Evolutionary conservation across 2,329 filamentous ascomycete genomes (phyloP).

Genomic region (Pestalotiopsis sp.): DNA sequence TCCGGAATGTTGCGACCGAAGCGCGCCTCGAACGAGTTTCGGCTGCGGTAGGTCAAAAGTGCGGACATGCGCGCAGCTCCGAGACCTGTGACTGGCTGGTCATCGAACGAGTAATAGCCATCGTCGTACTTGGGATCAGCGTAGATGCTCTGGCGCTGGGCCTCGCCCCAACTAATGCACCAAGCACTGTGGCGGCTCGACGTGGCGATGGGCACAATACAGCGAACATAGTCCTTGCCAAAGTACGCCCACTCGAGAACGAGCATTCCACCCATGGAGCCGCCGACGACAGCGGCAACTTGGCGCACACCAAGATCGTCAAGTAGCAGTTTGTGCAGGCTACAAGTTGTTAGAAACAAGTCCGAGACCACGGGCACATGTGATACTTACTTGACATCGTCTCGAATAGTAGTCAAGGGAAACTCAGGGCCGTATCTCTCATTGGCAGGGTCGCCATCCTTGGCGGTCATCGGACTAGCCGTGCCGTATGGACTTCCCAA

Average conservation of each 20-base stretch:
- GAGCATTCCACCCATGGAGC: slow-evolving; percentile 86
- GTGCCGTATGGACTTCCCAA: slow-evolving; percentile 83
- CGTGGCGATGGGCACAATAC: slow-evolving; percentile 80
- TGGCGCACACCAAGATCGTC: slow-evolving; percentile 80
- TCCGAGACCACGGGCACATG: neutral
- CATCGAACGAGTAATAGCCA: slow-evolving; percentile 86
- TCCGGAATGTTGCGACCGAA: slow-evolving; percentile 94
- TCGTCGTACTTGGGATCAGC: slow-evolving; percentile 98
- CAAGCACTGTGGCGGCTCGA: slow-evolving; percentile 84
- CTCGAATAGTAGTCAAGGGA: slow-evolving; percentile 88
- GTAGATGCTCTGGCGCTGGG: slow-evolving; percentile 91
- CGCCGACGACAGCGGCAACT: slow-evolving; percentile 77
- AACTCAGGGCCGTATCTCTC: slow-evolving; percentile 93
- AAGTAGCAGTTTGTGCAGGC: slow-evolving; percentile 76
- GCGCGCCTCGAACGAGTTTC: slow-evolving; percentile 93
- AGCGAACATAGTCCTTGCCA: slow-evolving; percentile 80
- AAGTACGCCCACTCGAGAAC: slow-evolving; percentile 92
- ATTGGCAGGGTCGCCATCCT: slow-evolving; percentile 73
- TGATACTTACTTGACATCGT: slow-evolving; percentile 81
- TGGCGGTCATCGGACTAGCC: slow-evolving; percentile 85
- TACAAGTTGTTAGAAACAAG: slow-evolving; percentile 33
- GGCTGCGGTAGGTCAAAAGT: slow-evolving; percentile 90
- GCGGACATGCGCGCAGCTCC: slow-evolving; percentile 97
- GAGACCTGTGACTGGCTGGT: slow-evolving; percentile 83
- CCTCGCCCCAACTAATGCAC: slow-evolving; percentile 90